Evolutionary conservation across 2,329 filamentous ascomycete species (phyloP).

Genomic region (Talaromyces sp.): DNA sequence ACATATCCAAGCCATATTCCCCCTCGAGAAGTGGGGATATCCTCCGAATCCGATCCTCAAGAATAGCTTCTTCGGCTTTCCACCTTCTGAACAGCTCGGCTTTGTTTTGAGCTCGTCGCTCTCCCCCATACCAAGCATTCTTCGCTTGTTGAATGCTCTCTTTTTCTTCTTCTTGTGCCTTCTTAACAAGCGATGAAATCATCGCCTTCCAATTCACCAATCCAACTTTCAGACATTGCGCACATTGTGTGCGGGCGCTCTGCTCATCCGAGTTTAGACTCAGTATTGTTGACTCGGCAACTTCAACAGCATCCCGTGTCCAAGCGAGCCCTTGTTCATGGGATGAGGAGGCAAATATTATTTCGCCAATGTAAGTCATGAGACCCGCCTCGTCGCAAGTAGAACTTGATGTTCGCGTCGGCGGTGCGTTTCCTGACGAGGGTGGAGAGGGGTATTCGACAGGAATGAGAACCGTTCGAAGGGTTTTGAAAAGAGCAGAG

Average conservation of each 20-base stretch:
- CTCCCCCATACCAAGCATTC: constrained; percentile 37
- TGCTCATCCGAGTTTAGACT: constrained; percentile 35
- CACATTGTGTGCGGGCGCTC: constrained; percentile 64
- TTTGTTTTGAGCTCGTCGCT: constrained; percentile 32
- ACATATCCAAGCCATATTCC: constrained; percentile 30
- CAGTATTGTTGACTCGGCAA: constrained; percentile 67
- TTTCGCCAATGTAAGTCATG: constrained; percentile 91
- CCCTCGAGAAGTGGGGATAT: constrained; percentile 36
- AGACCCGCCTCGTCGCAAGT: constrained; percentile 83
- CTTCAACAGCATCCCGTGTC: constrained; percentile 84
- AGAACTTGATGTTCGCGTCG: constrained; percentile 65
- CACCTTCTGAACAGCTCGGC: constrained; percentile 37
- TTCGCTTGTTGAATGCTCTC: constrained; percentile 38
- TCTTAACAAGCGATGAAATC: constrained; percentile 65
- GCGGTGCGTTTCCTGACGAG: constrained; percentile 68
- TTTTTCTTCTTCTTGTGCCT: constrained; percentile 40
- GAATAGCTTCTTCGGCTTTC: constrained; percentile 44
- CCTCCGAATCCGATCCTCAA: constrained; percentile 38
- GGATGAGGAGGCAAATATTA: constrained; percentile 73
- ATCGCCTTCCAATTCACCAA: constrained; percentile 83
- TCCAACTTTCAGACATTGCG: constrained; percentile 74
- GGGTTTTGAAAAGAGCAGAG: constrained; percentile 37
- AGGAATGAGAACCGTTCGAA: constrained; percentile 55
- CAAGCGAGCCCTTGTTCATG: constrained; percentile 76
- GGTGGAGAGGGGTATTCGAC: constrained; percentile 70